These are phyloP conservation scores for Colletotrichum sp. DNA, from an alignment of 2,329 filamentous ascomycete genomes.

Conservation along the genomic window DNA sequence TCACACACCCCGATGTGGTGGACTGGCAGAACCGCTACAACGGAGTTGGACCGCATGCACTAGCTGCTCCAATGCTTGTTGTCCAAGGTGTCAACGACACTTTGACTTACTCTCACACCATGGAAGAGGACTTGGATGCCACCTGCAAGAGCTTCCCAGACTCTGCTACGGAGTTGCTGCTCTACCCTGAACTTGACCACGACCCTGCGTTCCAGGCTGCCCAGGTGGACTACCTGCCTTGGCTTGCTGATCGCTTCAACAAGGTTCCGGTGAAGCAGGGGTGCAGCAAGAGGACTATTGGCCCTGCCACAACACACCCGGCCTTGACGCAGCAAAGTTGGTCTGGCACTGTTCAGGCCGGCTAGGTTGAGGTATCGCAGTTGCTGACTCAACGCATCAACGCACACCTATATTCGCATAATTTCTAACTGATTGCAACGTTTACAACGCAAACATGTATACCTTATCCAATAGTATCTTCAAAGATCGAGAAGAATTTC, in stretches of 20 bases:
- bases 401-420: neutral
- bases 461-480: neutral
- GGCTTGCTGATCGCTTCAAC: conserved; percentile 10
- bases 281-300: neutral
- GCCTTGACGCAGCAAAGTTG: neutral
- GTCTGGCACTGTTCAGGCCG: neutral
- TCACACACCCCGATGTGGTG: neutral
- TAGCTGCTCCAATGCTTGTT: conserved; percentile 26
- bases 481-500: neutral
- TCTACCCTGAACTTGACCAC: neutral
- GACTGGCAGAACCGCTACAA: conserved; percentile 12
- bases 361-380: neutral
- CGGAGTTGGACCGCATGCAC: conserved; percentile 21
- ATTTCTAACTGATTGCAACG: neutral
- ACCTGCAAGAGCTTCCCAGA: neutral
- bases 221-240: conserved; percentile 4
- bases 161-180: neutral
- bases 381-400: neutral
- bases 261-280: neutral
- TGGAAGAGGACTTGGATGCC: neutral
- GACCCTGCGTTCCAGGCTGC: neutral
- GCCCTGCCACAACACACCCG: neutral
- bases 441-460: too few species aligned
- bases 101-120: conserved; percentile 5
- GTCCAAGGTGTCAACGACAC: conserved; percentile 24